phyloP scores from a whole-genome alignment of 2,329 filamentous ascomycete genomes.

The Pseudocercospora fijiensis region DNA sequence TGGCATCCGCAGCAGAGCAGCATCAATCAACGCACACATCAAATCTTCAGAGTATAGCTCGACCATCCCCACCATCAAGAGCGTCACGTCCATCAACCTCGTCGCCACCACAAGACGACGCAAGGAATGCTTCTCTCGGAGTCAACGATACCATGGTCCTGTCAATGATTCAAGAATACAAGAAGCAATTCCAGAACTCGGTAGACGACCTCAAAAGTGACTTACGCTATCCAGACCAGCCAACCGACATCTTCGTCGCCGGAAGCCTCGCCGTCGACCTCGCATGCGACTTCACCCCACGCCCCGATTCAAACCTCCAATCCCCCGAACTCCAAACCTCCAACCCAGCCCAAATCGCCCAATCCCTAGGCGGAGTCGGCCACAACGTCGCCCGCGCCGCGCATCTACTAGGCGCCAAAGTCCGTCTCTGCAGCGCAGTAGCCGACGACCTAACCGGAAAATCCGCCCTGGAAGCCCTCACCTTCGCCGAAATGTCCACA shows the following conservation, averaged over 20 bases:
- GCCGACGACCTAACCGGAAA: constrained; percentile 77
- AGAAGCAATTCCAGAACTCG: constrained; percentile 4
- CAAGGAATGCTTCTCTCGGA: background rate
- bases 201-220: background rate
- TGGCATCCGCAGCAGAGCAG: background rate
- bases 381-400: constrained; percentile 87
- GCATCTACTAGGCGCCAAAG: constrained; percentile 64
- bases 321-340: constrained; percentile 69
- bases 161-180: constrained; percentile 1
- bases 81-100: background rate
- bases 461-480: constrained; percentile 66
- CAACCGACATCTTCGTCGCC: constrained; percentile 74
- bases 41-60: background rate
- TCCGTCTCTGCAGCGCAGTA: constrained; percentile 76
- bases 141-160: background rate
- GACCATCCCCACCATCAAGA: background rate
- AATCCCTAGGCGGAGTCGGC: constrained; percentile 86
- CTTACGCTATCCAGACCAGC: constrained; percentile 2
- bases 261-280: constrained; percentile 70
- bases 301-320: constrained; percentile 41
- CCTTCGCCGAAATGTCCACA: constrained; percentile 63
- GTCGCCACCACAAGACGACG: background rate
- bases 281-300: constrained; percentile 26
- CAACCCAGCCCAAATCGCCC: constrained; percentile 76
- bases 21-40: background rate